Evolutionary conservation across 1,139 yeast genomes (phyloP), one percentile per base, ranked within the genome.

Genomic region (Pichia sp.): DNA sequence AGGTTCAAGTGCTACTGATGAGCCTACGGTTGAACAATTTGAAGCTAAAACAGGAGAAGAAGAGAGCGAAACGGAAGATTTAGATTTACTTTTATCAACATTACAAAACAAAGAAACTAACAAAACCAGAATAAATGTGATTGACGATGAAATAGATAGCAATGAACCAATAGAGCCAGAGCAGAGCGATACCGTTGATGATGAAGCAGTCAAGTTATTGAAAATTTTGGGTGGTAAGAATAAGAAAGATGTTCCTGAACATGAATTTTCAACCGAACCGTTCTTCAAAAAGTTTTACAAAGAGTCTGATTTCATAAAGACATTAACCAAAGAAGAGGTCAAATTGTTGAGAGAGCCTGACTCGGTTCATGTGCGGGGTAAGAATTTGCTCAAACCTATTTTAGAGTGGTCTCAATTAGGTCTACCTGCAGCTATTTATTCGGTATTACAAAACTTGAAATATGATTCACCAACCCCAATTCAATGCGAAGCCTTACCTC

Each of bases 401-500:
- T 63, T 74, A 41, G 78, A 80, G 55, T 93, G 97, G 95, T 74
- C 87, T 1, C 95, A 89, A 56, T 72, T 90, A 53, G 96, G 96
- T 0, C 71, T 93, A 1, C 85, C 96, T 0, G 69, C 80, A 0
- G 73, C 74, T 1, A 74, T 84, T 0, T 74, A 80, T 72, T 68
- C 74, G 2, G 74, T 80, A 0, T 73, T 90, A 19, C 69, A 67
- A 31, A 47, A 63, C 6, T 61, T 70, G 1, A 73, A 76, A 1
- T 90, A 81, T 62, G 69, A 66, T 0, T 67, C 71, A 4, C 99
- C 98, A 0, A 87, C 97, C 0, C 80, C 97, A 0, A 89, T 95
- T 53, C 99, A 95, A 66, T 76, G 91, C 0, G 97, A 91, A 64
- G 91, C 97, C 0, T 74, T 91, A 18, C 99, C 99, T 0, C 86